Evolutionary conservation across 2,329 filamentous ascomycete genomes (phyloP), one percentile per base, ranked within the genome.

Genomic region (Ophiostoma ulmi): DNA sequence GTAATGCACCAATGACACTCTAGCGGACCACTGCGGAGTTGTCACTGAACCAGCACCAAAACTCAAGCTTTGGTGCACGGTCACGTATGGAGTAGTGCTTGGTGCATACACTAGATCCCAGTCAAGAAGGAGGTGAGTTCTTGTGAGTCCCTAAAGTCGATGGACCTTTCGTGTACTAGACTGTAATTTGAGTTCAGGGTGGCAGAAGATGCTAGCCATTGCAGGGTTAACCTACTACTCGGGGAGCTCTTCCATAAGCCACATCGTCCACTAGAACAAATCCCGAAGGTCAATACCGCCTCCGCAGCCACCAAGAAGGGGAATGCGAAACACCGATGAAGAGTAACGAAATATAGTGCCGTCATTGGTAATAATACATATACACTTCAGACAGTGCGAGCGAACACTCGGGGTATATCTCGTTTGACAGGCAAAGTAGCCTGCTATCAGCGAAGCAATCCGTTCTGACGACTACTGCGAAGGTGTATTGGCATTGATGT

Each of bases 1-100:
- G 26, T 20, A 26, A 35, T 35, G 55, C n/a, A 31, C 55, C 11
- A 63, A 31, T 63, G 35, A 7, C 31, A 64, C 58, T 26, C 58
- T 63, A 63, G 58, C 58, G 58, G 26, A 3, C 58, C 58, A 38
- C 35, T 65, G 36, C 61, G 61, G 61, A 65, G 61, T 38, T 38
- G 35, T n/a, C 61, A 11, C 14, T 65, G 5, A 35, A 20, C 17
- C 39, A 44, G 39, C 39, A 13, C 39, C 39, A 44, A 41, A 11
- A 58, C 22, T 48, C 44, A 58, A 26, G 52, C 26, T 63, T 22
- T 55, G 17, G 44, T 58, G 52, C 52, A 55, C 52, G 52, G 20
- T 11, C 58, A 7, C 52, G 22, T 26, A 26, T 20, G 58, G 31
- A 31, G 26, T 5, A 55, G 48, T 55, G 48, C 48, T 31, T 55